Base-by-base conservation (phyloP, 768 basidiomycete genomes). In the Boletus rubescentipes region DNA sequence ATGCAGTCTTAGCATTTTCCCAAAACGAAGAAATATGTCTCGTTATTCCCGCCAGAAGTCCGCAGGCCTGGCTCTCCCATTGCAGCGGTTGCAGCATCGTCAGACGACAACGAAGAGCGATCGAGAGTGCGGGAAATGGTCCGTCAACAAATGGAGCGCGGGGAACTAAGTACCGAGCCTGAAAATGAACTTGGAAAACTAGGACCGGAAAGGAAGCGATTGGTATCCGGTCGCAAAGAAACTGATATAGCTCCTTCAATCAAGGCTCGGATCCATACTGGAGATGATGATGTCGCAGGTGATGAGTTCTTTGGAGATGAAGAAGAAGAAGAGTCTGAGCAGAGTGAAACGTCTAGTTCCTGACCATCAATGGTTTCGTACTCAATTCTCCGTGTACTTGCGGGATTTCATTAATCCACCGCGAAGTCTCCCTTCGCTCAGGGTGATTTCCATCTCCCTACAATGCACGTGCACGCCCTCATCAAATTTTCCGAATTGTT, bases 11-110 rank as follows among this genome's bases (percentile, higher is more conserved):
- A 93, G 91, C 83, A 92, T 68, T 93, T 88, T 68, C 91, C 91
- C 6, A 93, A 89, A 69, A 75, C 80, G 11, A 82, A 86, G 65
- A 95, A 92, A 75, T 97, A 98, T 67, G 83, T 97, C 30, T 91
- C 93, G 2, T 78, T 98, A 26, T 95, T 93, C 68, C 92, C 94
- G 6, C 82, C 87, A 0, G 84, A 85, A 63, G 71, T 76, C 9
- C 77, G 62, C 15, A 26, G 48, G 23, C 26, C 60, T n/a, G 54
- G 61, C 30, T 53, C 50, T 36, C n/a, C 57, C 1, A 23, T 39
- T 30, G 43, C 51, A 26, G 51, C 58, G 0, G 47, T 66, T 30
- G 30, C 46, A 26, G 39, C 54, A 9, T 54, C 46, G 2, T 43
- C 23, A 14, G 67, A 57, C 21, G 62, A 70, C 40, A 82, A 83